phyloP scores from a whole-genome alignment of 2,329 filamentous ascomycete species.

The Talaromyces amestolkiae region DNA sequence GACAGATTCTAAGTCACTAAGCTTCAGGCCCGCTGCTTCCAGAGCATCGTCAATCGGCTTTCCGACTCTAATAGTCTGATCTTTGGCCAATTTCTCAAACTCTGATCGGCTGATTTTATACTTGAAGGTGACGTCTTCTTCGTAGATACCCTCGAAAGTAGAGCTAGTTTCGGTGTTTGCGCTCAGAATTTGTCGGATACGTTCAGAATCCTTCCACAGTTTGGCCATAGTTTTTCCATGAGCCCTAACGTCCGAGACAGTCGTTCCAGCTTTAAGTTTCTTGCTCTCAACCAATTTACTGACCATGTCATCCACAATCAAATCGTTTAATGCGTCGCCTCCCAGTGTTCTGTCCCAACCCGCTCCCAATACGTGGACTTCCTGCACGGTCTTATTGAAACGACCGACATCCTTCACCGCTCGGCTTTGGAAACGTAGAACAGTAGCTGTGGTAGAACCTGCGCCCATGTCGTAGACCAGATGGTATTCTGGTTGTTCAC shows the following conservation, averaged over 20 bases:
- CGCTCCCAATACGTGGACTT: conserved; percentile 81
- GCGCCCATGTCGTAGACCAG: conserved; percentile 98
- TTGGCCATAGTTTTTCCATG: conserved; percentile 86
- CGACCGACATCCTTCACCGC: conserved; percentile 87
- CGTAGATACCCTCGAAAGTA: conserved; percentile 78
- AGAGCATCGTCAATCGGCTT: conserved; percentile 72
- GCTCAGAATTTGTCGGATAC: conserved; percentile 82
- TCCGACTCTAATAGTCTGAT: conserved; percentile 66
- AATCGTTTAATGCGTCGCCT: conserved; percentile 81
- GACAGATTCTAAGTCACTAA: conserved; percentile 78
- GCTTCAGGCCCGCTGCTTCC: conserved; percentile 66
- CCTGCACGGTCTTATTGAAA: conserved; percentile 94
- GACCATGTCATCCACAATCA: conserved; percentile 88
- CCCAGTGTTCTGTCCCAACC: conserved; percentile 90
- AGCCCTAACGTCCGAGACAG: conserved; percentile 51
- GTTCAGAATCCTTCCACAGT: conserved; percentile 89
- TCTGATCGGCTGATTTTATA: conserved; percentile 78
- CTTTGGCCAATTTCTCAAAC: conserved; percentile 75
- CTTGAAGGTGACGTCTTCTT: conserved; percentile 88
- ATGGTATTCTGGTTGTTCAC: conserved; percentile 84
- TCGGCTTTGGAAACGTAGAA: conserved; percentile 85
- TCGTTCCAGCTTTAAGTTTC: conserved; percentile 45
- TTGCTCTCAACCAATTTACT: conserved; percentile 70
- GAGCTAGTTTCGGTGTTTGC: conserved; percentile 80
- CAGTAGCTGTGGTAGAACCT: conserved; percentile 84